Conservation (phyloP, 306 rosid genomes). For the Glycine soja region DNA sequence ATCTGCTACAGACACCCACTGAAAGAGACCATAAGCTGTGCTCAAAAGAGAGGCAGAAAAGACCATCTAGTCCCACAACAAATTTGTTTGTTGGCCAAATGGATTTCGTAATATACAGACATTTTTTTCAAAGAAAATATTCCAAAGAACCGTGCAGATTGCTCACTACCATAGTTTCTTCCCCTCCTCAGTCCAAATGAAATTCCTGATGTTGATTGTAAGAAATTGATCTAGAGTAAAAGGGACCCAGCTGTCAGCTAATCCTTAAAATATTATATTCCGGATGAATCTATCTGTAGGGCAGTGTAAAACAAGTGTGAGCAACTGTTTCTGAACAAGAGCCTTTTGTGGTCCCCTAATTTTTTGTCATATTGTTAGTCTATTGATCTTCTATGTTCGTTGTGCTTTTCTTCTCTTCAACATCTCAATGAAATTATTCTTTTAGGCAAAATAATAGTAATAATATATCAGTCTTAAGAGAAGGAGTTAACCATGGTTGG, state of each 20-base stretch:
- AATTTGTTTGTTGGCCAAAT: slow-evolving; percentile 7
- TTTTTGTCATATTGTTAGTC: background rate
- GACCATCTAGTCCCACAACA: background rate
- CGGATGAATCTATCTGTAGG: slow-evolving; percentile 1
- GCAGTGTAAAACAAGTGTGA: background rate
- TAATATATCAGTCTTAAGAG: background rate
- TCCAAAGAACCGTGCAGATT: slow-evolving; percentile 8
- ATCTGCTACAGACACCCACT: background rate
- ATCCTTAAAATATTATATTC: slow-evolving; percentile 15
- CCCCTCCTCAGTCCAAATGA: background rate
- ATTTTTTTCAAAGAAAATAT: slow-evolving; percentile 14
- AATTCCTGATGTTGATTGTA: slow-evolving; percentile 9
- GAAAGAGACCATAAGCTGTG: background rate
- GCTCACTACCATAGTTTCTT: background rate
- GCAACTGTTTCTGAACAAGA: slow-evolving; percentile 23
- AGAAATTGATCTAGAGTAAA: slow-evolving; percentile 1
- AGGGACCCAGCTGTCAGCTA: slow-evolving; percentile 10
- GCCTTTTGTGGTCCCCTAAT: slow-evolving; percentile 15
- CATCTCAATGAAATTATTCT: slow-evolving; percentile 5
- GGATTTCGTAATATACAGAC: background rate
- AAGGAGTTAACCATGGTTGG: slow-evolving; percentile 34
- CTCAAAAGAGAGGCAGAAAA: background rate
- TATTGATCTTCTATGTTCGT: background rate
- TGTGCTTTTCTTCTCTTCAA: slow-evolving; percentile 6
- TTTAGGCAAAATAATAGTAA: background rate